Percentiles rank a stretch among this genome's conserved stretches.
phyloP scores from a whole-genome alignment of 768 basidiomycete species.

The Lentinus brumalis region DNA sequence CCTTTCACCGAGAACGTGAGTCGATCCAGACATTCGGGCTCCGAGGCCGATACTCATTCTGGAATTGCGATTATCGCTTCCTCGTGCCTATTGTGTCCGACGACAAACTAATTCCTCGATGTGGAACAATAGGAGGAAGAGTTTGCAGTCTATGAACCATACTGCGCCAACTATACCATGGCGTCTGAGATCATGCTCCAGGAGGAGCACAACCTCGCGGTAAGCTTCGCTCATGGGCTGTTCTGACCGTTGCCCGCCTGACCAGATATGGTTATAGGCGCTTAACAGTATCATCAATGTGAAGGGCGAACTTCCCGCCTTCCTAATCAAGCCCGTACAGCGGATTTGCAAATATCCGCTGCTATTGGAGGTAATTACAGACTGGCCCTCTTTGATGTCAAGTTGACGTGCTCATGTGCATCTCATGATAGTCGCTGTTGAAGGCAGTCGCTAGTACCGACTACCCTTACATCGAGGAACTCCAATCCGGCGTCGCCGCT shows the following conservation, averaged over 20 bases:
- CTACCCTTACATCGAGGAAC: conserved; percentile 76
- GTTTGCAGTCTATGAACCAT: conserved; percentile 95
- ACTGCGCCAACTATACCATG: conserved; percentile 70
- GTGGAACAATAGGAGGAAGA: conserved; percentile 86
- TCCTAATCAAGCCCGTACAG: conserved; percentile 98
- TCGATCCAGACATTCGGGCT: conserved; percentile 30
- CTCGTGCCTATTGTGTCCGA: conserved; percentile 28
- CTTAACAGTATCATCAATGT: conserved; percentile 85
- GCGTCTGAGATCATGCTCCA: conserved; percentile 38
- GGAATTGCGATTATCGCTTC: conserved; percentile 45
- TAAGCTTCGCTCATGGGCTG: conserved; percentile 40
- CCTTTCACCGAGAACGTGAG: conserved; percentile 84
- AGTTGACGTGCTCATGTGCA: conserved; percentile 5
- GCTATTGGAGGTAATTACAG: conserved; percentile 70
- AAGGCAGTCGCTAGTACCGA: conserved; percentile 65
- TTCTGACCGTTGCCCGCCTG: not conserved
- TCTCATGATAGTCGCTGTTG: conserved; percentile 59
- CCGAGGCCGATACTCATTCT: conserved; percentile 36
- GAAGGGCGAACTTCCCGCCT: conserved; percentile 90
- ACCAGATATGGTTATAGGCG: conserved; percentile 46
- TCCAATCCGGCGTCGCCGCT: conserved; percentile 80
- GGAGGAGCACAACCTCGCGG: conserved; percentile 84
- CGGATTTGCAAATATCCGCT: conserved; percentile 98
- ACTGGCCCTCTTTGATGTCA: conserved; percentile 7
- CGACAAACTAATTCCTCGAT: conserved; percentile 32